A percentile compares a stretch with the other conserved stretches of the same genome.
Conservation (phyloP, 2,329 filamentous ascomycete species). For the Curvularia sp. region DNA sequence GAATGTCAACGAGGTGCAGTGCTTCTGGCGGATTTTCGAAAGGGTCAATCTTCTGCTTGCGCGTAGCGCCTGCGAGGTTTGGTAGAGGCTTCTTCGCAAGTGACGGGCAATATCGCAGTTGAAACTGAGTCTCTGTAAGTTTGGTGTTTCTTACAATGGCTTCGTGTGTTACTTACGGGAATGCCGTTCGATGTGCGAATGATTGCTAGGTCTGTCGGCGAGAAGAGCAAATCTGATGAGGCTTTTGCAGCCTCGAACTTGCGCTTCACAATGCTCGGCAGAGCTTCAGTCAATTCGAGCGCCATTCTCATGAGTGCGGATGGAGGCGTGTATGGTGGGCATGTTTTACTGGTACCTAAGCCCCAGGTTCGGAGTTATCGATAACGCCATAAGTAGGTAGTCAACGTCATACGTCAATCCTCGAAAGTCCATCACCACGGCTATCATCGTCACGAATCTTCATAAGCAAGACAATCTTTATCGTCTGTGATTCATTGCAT, state of each 20-base stretch:
- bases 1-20: conserved; percentile 63
- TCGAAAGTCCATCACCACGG: background rate
- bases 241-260: conserved; percentile 50
- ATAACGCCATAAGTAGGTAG: background rate
- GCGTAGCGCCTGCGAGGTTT: conserved; percentile 48
- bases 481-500: background rate
- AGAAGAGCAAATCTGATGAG: conserved; percentile 48
- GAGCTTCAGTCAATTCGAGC: conserved; percentile 44
- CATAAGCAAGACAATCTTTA: background rate
- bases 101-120: conserved; percentile 73
- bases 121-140: conserved; percentile 63
- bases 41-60: conserved; percentile 59
- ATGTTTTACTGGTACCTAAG: background rate
- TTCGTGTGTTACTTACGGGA: conserved; percentile 42
- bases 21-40: conserved; percentile 67
- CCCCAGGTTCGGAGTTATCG: conserved; percentile 10
- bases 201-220: conserved; percentile 50
- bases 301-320: conserved; percentile 33
- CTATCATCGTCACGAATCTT: conserved; percentile 4
- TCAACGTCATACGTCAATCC: conserved; percentile 12
- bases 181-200: conserved; percentile 48
- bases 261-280: conserved; percentile 48
- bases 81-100: conserved; percentile 69
- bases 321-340: background rate
- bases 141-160: conserved; percentile 1